Base-by-base conservation (phyloP, 129 eudicot species). In the Helichrysum umbraculigerum region DNA sequence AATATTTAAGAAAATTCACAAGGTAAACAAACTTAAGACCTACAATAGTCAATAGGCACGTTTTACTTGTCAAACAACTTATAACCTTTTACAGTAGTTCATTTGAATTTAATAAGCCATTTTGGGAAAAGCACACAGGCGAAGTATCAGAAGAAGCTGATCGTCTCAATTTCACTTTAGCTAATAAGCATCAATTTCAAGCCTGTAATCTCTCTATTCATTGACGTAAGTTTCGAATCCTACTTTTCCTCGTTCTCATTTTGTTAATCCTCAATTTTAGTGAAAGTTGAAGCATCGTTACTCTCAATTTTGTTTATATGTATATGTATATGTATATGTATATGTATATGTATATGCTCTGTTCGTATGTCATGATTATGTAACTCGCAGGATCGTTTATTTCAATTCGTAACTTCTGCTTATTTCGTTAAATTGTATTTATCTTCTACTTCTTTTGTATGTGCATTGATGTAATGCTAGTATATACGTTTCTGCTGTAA, bases 281-380 rank as follows among this genome's bases (percentile, higher is more conserved):
- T 60, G 76, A 78, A 42, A 47, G 17, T 42, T 20, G 54, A 78
- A 16, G 17, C 61, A 33, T 78, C 71, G 62, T 42, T 21, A 60
- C 28, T 78, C 65, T n/a, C 71, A 60, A 61, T 61, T 42, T 32
- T 60, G 71, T 32, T 20, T 70, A 54, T 52, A n/a, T n/a, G n/a
- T n/a, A n/a, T n/a, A n/a, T n/a, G n/a, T n/a, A n/a, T n/a, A n/a
- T n/a, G n/a, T n/a, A n/a, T n/a, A n/a, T n/a, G n/a, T n/a, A n/a
- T n/a, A n/a, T n/a, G n/a, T n/a, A n/a, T n/a, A n/a, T n/a, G n/a
- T n/a, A n/a, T n/a, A n/a, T n/a, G n/a, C n/a, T n/a, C 21, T 6
- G 66, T 34, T 54, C 68, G 66, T 10, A 1, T 9, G 4, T 25
- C 54, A 12, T 58, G 25, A 68, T 37, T 28, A 67, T 54, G 29